Conservation (phyloP, 192 early-diverging fungal species). For the Pecoramyces ruminantium region DNA sequence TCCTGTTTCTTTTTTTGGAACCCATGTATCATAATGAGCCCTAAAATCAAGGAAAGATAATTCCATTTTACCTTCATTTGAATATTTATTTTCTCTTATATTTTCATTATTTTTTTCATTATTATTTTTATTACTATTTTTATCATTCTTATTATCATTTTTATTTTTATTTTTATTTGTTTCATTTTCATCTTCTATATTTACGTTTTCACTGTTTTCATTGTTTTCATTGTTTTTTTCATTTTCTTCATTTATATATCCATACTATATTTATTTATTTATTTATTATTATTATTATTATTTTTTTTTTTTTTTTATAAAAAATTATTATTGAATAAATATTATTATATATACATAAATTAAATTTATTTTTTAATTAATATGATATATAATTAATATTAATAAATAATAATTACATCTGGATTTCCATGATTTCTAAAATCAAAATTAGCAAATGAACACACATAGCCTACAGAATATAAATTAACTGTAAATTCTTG, state of each 20-base stretch:
- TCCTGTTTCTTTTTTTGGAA: not conserved
- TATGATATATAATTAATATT: no score
- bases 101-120: constrained; percentile 10
- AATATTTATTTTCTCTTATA: constrained; percentile 34
- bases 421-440: not conserved
- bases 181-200: not conserved
- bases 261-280: not conserved
- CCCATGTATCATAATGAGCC: not conserved
- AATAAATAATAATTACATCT: not conserved
- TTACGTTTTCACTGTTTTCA: no score
- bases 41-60: constrained; percentile 89
- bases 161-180: not conserved
- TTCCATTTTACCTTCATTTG: constrained; percentile 95
- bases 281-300: no score
- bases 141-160: not conserved
- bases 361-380: no score
- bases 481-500: constrained; percentile 85
- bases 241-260: not conserved
- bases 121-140: not conserved
- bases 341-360: no score
- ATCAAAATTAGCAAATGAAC: constrained; percentile 92
- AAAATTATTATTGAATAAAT: no score
- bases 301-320: no score
- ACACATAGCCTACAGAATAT: constrained; percentile 81
- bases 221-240: no score